These are phyloP conservation scores for Pistacia atlantica DNA, from an alignment of 345 rosid species.

Conservation along the genomic window DNA sequence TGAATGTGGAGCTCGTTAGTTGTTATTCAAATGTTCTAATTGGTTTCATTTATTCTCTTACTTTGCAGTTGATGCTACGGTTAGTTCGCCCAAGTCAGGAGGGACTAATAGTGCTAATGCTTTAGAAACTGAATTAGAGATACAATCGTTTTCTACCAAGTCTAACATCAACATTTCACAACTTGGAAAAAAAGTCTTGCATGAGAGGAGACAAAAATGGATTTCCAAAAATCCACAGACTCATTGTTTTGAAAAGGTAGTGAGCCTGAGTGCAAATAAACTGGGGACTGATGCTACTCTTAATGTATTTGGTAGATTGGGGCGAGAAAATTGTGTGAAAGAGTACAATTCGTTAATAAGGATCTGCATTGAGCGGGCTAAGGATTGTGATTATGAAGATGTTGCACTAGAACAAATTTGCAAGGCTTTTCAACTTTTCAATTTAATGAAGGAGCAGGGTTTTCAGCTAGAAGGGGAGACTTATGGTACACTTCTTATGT, in stretches of 20 bases:
- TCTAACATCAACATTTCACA: constrained; percentile 18
- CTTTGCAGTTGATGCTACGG: constrained; percentile 22
- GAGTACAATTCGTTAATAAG: constrained; percentile 64
- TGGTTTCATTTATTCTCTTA: not conserved
- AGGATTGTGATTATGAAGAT: constrained; percentile 42
- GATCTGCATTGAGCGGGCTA: constrained; percentile 54
- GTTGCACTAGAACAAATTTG: constrained; percentile 44
- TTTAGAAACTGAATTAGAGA: constrained; percentile 23
- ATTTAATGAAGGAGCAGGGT: constrained; percentile 72
- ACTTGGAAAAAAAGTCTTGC: constrained; percentile 48
- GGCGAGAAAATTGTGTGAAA: constrained; percentile 60
- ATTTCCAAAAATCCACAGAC: constrained; percentile 37
- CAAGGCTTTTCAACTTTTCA: constrained; percentile 45
- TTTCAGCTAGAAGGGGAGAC: constrained; percentile 54
- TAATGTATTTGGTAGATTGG: constrained; percentile 50
- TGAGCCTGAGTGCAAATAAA: constrained; percentile 40
- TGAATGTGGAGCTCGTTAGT: not conserved
- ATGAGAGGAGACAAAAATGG: constrained; percentile 61
- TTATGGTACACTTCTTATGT: constrained; percentile 67
- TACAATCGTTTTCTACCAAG: constrained; percentile 42
- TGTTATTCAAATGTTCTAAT: not conserved
- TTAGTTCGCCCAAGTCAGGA: constrained; percentile 7
- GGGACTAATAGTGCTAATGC: not conserved
- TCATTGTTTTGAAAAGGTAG: constrained; percentile 36
- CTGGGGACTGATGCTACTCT: constrained; percentile 56